These are phyloP conservation scores for Diplodia mutila DNA, from an alignment of 2,329 filamentous ascomycete species.

Conservation along the genomic window DNA sequence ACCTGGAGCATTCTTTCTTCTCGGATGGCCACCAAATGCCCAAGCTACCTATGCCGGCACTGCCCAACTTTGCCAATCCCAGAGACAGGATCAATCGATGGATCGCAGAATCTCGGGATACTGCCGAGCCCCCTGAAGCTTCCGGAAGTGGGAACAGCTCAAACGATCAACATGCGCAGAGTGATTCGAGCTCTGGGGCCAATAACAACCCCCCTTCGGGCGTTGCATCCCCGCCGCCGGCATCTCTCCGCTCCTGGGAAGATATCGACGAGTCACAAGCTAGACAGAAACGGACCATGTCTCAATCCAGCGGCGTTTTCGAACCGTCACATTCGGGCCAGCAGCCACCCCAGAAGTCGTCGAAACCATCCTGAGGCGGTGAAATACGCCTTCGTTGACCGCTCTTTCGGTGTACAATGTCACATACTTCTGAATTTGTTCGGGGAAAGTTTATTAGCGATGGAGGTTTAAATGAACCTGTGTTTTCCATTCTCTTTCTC, in stretches of 20 bases:
- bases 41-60: neutral
- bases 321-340: neutral
- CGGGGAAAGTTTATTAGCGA: too few relatives aligned
- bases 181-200: neutral
- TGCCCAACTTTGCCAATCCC: neutral
- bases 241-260: neutral
- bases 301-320: neutral
- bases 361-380: neutral
- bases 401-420: neutral
- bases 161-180: neutral
- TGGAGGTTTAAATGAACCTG: neutral
- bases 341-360: neutral
- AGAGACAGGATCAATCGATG: constrained; percentile 8
- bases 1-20: neutral
- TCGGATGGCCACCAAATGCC: neutral
- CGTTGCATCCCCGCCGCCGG: neutral
- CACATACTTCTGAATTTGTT: neutral
- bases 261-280: neutral
- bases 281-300: neutral
- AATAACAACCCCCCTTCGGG: neutral
- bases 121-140: neutral
- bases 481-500: neutral
- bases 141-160: neutral
- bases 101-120: neutral
- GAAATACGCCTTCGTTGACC: neutral